Evolutionary conservation across 2,329 filamentous ascomycete genomes (phyloP).

Genomic region (Fonsecaea nubica): DNA sequence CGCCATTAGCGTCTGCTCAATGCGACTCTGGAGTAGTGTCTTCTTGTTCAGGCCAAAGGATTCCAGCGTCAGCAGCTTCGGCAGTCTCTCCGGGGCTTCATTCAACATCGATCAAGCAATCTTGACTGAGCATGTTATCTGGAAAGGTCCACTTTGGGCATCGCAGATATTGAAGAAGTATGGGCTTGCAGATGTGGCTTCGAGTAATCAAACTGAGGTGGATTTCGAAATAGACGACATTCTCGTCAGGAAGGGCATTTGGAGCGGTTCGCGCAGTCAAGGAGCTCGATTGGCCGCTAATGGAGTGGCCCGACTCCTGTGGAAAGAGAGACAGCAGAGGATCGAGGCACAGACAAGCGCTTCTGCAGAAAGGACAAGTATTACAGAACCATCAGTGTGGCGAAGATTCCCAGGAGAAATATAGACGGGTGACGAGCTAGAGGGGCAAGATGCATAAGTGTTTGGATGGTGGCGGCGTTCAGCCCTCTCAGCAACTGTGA

Average conservation of each 20-base stretch:
- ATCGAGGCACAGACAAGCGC: conserved; percentile 16
- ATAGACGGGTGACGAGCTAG: conserved; percentile 1
- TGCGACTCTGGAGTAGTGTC: conserved; percentile 24
- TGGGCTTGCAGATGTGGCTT: conserved; percentile 2
- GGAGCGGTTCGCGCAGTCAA: conserved; percentile 22
- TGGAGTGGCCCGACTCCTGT: conserved; percentile 29
- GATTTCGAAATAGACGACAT: conserved; percentile 1
- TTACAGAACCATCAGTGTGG: conserved; percentile 16
- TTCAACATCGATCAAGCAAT: conserved; percentile 30
- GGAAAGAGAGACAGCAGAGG: conserved; percentile 27
- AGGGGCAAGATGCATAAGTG: conserved; percentile 10
- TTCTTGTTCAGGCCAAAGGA: conserved; percentile 30
- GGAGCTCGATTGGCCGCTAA: conserved; percentile 29
- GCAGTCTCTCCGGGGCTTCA: conserved; percentile 23
- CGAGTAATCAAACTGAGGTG: neutral
- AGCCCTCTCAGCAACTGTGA: neutral
- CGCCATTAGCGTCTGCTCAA: conserved; percentile 24
- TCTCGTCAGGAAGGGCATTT: conserved; percentile 24
- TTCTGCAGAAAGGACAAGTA: conserved; percentile 10
- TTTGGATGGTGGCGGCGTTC: neutral
- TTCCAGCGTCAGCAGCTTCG: conserved; percentile 23
- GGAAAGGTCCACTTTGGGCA: conserved; percentile 30
- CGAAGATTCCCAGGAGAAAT: conserved; percentile 14
- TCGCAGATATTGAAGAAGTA: conserved; percentile 13
- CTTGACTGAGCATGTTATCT: conserved; percentile 29